Percentiles rank a stretch among this genome's conserved stretches.
phyloP scores from a whole-genome alignment of 2,329 filamentous ascomycete species.

The Dactylellina drechsleri region DNA sequence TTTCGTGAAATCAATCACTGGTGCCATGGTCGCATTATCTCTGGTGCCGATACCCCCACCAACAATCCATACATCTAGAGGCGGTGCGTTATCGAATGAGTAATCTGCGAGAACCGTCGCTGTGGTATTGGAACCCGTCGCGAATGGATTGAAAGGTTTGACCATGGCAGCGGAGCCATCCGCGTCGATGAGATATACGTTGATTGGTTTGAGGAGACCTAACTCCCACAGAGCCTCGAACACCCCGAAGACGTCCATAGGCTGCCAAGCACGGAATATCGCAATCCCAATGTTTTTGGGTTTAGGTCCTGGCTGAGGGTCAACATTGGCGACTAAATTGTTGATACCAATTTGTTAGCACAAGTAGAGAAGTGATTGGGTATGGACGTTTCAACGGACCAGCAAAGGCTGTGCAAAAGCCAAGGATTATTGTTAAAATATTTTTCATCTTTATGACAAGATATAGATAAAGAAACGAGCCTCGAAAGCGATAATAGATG shows the following conservation, averaged over 20 bases:
- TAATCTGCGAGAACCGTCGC: slow-evolving; percentile 56
- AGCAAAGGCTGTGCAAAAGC: slow-evolving; percentile 22
- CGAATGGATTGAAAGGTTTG: slow-evolving; percentile 23
- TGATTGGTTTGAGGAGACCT: slow-evolving; percentile 60
- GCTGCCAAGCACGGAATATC: slow-evolving; percentile 64
- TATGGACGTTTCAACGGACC: slow-evolving; percentile 1
- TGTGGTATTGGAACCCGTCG: slow-evolving; percentile 53
- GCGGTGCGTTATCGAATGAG: slow-evolving; percentile 55
- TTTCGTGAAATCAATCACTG: slow-evolving; percentile 44
- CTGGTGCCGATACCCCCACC: slow-evolving; percentile 52
- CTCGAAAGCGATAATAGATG: no score
- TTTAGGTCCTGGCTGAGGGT: slow-evolving; percentile 38
- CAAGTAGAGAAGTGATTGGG: not conserved
- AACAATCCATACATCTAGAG: slow-evolving; percentile 54
- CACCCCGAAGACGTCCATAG: slow-evolving; percentile 65
- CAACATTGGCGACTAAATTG: slow-evolving; percentile 29
- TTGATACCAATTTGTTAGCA: not conserved
- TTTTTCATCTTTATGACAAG: not conserved
- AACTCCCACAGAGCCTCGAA: slow-evolving; percentile 64
- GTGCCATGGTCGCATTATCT: slow-evolving; percentile 28
- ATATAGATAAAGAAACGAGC: not conserved
- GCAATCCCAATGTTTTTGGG: slow-evolving; percentile 62
- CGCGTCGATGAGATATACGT: slow-evolving; percentile 63
- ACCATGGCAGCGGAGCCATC: slow-evolving; percentile 64
- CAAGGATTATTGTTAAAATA: not conserved